Base-by-base conservation (phyloP, 345 rosid genomes). In the Heritiera littoralis region DNA sequence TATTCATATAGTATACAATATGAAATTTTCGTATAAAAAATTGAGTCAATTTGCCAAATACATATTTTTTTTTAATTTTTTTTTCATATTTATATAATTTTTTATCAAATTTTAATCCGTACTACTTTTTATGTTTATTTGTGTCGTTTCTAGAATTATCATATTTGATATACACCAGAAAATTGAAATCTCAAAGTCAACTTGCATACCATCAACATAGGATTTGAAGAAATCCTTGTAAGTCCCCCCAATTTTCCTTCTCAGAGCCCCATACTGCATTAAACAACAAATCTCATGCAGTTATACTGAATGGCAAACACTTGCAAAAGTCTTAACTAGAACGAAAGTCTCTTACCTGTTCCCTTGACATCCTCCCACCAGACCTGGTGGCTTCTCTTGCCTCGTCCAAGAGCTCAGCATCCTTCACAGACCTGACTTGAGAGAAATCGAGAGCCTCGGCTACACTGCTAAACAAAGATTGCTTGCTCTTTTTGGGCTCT, bases 191-290 rank as follows among this genome's bases (percentile, higher is more conserved):
- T 61, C 66, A 61, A 28, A 38, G 12, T 10, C 28, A 30, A 59
- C 9, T 0, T 55, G 8, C 58, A 17, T 84, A 95, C 98, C 98
- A 7, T 93, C 98, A 6, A 93, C 54, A 66, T 95, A 93, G 49
- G 98, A 94, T 80, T 94, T 95, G 87, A 95, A 95, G 84, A 95
- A 93, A 75, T 93, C 98, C 89, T 90, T 89, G 89, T 93, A 93
- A 6, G 95, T 95, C 56, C 98, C 98, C 81, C 98, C 98, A 59
- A 92, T 93, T 86, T 77, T 77, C 89, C 98, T 92, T 80, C 97
- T 88, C 55, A 93, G 88, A 41, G 98, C 98, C 8, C 98, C 98
- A 79, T 95, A 93, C 98, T 95, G 88, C 85, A 81, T 35, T 15
- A 7, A 28, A 17, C 20, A 59, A 41, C 10, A 75, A 78, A 63